phyloP scores from a whole-genome alignment of 2,329 filamentous ascomycete genomes.

The Tolypocladium guangdongense region DNA sequence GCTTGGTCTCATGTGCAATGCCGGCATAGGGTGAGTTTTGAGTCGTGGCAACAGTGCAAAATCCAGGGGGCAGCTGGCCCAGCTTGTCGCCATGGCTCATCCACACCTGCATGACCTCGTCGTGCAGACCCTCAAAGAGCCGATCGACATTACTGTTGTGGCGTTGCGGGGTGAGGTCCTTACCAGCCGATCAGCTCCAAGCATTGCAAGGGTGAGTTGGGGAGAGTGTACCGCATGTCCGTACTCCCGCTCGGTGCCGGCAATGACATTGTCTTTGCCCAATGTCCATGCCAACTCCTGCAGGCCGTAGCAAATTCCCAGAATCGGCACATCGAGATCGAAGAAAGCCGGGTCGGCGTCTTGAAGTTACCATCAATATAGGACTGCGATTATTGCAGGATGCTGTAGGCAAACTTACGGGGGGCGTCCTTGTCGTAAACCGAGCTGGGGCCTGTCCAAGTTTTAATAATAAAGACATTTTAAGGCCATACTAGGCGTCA shows the following conservation, averaged over 20 bases:
- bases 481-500: constrained; percentile 1
- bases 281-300: constrained; percentile 55
- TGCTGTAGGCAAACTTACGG: constrained; percentile 17
- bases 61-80: constrained; percentile 58
- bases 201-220: not conserved
- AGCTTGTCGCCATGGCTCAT: constrained; percentile 93
- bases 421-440: constrained; percentile 72
- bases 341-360: constrained; percentile 59
- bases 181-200: not conserved
- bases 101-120: constrained; percentile 44
- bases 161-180: constrained; percentile 2
- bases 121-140: constrained; percentile 67
- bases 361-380: constrained; percentile 9
- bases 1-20: constrained; percentile 60
- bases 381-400: not conserved
- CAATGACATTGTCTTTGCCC: constrained; percentile 8
- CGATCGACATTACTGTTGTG: constrained; percentile 53
- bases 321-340: constrained; percentile 16
- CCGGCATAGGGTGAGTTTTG: constrained; percentile 68
- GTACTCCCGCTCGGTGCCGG: constrained; percentile 10
- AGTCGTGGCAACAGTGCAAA: constrained; percentile 64
- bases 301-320: constrained; percentile 15
- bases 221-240: not conserved
- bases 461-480: not conserved
- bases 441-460: constrained; percentile 38